Conservation (phyloP, 1,284 basidiomycete species). For the Microbotryum silenes-acaulis region DNA sequence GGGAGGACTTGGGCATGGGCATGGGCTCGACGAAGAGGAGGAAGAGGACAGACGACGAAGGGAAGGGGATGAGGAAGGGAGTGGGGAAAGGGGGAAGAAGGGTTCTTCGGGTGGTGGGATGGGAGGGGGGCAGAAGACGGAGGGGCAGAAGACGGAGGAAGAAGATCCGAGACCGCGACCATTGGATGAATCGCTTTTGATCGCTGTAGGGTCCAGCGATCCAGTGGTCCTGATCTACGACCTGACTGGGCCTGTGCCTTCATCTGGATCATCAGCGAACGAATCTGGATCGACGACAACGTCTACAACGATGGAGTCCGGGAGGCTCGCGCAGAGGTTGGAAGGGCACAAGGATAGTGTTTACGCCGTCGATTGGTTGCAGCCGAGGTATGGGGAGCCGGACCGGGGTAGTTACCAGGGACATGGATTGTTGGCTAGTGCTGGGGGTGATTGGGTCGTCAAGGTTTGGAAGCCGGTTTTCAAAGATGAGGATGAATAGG, state of each 20-base stretch:
- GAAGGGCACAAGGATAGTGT: conserved; percentile 8
- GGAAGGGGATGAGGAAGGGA: background rate
- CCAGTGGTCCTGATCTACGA: conserved; percentile 11
- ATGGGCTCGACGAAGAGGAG: background rate
- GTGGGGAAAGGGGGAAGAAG: background rate
- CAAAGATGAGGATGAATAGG: background rate
- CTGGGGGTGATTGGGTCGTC: background rate
- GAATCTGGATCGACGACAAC: background rate
- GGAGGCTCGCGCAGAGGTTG: background rate
- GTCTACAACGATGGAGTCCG: too few species aligned
- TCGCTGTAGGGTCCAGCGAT: conserved; percentile 2
- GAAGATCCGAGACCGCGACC: background rate
- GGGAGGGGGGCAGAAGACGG: background rate
- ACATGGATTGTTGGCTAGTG: conserved; percentile 1
- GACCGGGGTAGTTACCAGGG: background rate
- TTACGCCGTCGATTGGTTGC: conserved; percentile 9
- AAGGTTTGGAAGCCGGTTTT: conserved; percentile 2
- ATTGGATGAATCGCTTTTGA: conserved; percentile 1
- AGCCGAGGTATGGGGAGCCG: background rate
- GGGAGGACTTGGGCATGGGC: background rate
- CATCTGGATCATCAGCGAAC: background rate
- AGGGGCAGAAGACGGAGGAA: too few species aligned
- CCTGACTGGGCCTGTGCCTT: background rate
- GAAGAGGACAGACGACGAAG: background rate
- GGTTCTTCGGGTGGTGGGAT: background rate